Evolutionary conservation across 768 basidiomycete species (phyloP).

Genomic region (Leccinum uliginosum): DNA sequence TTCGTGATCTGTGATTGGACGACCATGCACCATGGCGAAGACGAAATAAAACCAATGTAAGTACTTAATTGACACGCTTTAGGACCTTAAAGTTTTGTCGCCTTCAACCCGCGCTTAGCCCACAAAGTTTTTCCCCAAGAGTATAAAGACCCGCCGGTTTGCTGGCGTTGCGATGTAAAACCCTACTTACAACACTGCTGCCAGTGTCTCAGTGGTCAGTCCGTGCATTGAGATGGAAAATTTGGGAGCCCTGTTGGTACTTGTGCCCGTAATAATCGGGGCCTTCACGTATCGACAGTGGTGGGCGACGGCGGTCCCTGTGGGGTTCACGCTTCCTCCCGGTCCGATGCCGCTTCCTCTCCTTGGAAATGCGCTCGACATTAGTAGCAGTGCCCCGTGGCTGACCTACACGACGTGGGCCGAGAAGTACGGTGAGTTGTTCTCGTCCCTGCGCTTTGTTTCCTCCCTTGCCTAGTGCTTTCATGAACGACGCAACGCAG

Average conservation of each 20-base stretch:
- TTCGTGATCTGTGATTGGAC: too few species aligned
- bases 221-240: neutral
- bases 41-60: too few species aligned
- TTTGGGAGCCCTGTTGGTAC: neutral
- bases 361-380: conserved; percentile 9
- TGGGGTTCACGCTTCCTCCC: conserved; percentile 5
- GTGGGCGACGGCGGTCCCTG: neutral
- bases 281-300: neutral
- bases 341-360: conserved; percentile 11
- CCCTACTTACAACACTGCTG: neutral
- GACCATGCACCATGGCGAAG: too few species aligned
- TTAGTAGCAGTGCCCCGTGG: conserved; percentile 6
- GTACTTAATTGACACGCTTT: too few species aligned
- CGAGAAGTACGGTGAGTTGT: conserved; percentile 3
- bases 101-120: neutral
- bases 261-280: neutral
- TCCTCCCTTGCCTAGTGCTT: neutral
- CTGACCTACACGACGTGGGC: conserved; percentile 15
- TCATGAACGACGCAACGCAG: neutral
- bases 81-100: too few species aligned
- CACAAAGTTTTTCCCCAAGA: neutral
- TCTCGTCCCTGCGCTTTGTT: neutral
- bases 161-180: neutral
- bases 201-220: neutral
- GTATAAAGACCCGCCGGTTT: neutral